Evolutionary conservation across 2,329 filamentous ascomycete species (phyloP).

Genomic region (Sarocladiaceae sp.): DNA sequence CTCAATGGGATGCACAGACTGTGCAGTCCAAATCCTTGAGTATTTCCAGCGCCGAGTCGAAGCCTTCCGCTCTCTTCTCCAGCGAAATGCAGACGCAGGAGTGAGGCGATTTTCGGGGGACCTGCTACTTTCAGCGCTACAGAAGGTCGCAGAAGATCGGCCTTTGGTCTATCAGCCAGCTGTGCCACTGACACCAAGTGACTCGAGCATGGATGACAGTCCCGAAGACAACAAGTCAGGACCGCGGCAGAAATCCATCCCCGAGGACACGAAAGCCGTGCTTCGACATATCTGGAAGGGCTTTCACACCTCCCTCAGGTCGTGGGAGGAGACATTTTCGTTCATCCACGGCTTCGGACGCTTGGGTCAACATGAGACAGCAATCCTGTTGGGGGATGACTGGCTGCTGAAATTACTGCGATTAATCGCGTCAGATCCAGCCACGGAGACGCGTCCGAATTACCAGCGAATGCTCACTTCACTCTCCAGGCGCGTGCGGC

Average conservation of each 20-base stretch:
- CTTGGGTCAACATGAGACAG: conserved; percentile 55
- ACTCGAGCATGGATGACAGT: conserved; percentile 51
- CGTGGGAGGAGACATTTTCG: conserved; percentile 75
- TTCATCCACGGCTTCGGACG: conserved; percentile 63
- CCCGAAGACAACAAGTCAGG: conserved; percentile 47
- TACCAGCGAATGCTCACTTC: conserved; percentile 51
- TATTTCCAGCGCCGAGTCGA: conserved; percentile 55
- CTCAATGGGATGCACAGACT: conserved; percentile 43
- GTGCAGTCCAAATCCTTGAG: conserved; percentile 54
- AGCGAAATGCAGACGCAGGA: conserved; percentile 52
- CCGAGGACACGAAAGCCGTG: conserved; percentile 37
- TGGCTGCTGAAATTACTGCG: conserved; percentile 57
- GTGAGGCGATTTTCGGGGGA: conserved; percentile 51
- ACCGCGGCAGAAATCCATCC: conserved; percentile 40
- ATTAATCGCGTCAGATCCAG: conserved; percentile 57
- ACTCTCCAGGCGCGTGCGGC: conserved; percentile 49
- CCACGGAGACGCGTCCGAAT: conserved; percentile 46
- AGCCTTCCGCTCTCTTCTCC: conserved; percentile 60
- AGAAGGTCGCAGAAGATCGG: conserved; percentile 41
- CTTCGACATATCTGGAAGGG: conserved; percentile 56
- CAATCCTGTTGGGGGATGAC: conserved; percentile 54
- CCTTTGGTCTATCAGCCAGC: conserved; percentile 29
- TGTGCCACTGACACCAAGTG: conserved; percentile 52
- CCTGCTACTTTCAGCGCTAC: conserved; percentile 49
- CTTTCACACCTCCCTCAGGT: conserved; percentile 58